Base-by-base conservation (phyloP, 441 rosid genomes). In the Aleurites moluccanus region DNA sequence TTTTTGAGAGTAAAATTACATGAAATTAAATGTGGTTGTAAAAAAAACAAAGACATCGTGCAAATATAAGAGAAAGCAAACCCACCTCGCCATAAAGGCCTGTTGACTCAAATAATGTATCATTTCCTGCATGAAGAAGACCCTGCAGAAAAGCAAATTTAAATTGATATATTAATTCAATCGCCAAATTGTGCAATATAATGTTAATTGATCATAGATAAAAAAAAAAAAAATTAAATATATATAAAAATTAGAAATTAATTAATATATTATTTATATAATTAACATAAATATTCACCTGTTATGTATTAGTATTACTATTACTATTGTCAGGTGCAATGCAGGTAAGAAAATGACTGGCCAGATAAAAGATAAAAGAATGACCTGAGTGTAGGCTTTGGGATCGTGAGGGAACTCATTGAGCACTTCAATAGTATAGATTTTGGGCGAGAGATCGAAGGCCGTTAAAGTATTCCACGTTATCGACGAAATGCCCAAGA, bases 331-430 rank as follows among this genome's bases (percentile, higher is more conserved):
- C 50, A 45, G 15, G 50, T 11, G 21, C n/a, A 18, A 16, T 20
- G 8, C 18, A 52, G n/a, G 40, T 38, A 38, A 38, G 40, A 38
- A 52, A 52, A 52, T 18, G 56, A 52, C 9, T 52, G 27, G 60
- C 25, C 4, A 55, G 60, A 45, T 1, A 45, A 14, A 45, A 11
- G 3, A 16, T 23, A 16, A 67, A 11, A 21, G 63, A 21, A 47
- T 55, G 60, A 89, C 97, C 97, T 92, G 92, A 80, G 98, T 90
- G 83, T 90, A 94, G 57, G 98, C 97, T 3, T 52, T 18, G 44
- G 91, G 90, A 59, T 94, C 98, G 75, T 90, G 97, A 73, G 90
- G 94, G 75, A 84, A 92, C 80, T 88, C 91, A 69, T 88, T 88
- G 57, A 89, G 83, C 0, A 92, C 87, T 79, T 87, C 78, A 68